A percentile compares a stretch with the other conserved stretches of the same genome.
phyloP scores from a whole-genome alignment of 768 basidiomycete genomes.

The Hemileccinum rubropunctum region DNA sequence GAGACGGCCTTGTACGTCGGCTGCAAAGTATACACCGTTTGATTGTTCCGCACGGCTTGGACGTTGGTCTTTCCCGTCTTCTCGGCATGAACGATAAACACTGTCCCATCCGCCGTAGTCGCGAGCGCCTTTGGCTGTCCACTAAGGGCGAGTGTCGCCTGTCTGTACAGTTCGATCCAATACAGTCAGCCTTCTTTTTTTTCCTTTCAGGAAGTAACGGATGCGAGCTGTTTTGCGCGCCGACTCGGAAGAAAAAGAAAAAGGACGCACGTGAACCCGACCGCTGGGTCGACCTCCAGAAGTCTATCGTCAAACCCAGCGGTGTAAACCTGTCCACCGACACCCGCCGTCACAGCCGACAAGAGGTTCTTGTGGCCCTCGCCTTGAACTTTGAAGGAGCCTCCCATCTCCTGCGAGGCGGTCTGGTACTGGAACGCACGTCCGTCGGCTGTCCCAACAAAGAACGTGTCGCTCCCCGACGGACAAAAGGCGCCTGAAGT shows the following conservation, averaged over 20 bases:
- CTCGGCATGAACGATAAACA: slow-evolving; percentile 57
- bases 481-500: slow-evolving; percentile 52
- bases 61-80: slow-evolving; percentile 39
- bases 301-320: slow-evolving; percentile 80
- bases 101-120: slow-evolving; percentile 53
- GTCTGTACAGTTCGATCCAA: slow-evolving; percentile 34
- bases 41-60: slow-evolving; percentile 69
- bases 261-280: slow-evolving; percentile 28
- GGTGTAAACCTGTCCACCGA: slow-evolving; percentile 56
- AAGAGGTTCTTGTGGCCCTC: slow-evolving; percentile 71
- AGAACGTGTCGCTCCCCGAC: slow-evolving; percentile 53
- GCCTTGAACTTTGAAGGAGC: slow-evolving; percentile 50
- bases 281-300: slow-evolving; percentile 53
- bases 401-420: slow-evolving; percentile 1
- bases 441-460: slow-evolving; percentile 80
- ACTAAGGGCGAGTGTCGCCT: slow-evolving; percentile 47
- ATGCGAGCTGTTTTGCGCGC: not conserved
- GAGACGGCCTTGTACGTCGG: slow-evolving; percentile 53
- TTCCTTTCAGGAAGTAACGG: not conserved
- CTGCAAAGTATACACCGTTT: slow-evolving; percentile 57
- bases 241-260: slow-evolving; percentile 9
- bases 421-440: slow-evolving; percentile 65
- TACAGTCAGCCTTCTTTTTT: not conserved
- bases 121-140: slow-evolving; percentile 72
- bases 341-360: slow-evolving; percentile 51